Percentiles rank a stretch among this genome's conserved stretches.
These are phyloP conservation scores for Crepidotus variabilis DNA, from an alignment of 768 basidiomycete genomes.

Conservation along the genomic window DNA sequence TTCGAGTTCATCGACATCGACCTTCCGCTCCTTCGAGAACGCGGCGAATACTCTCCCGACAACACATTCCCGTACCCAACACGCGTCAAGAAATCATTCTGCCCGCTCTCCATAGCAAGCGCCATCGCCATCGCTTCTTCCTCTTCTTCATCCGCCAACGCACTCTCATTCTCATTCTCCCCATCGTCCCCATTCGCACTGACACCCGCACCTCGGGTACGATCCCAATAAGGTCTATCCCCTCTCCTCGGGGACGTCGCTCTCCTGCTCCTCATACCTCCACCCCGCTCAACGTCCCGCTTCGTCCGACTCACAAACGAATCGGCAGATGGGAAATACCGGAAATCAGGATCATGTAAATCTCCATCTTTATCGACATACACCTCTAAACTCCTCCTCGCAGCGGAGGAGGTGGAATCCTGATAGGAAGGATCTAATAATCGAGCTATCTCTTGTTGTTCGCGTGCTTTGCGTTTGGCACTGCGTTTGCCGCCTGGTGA, in stretches of 20 bases:
- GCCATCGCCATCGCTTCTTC: conserved; percentile 5
- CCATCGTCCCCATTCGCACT: too few relatives aligned
- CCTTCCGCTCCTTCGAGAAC: background rate
- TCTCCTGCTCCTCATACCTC: background rate
- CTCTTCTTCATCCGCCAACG: conserved; percentile 5
- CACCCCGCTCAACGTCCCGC: background rate
- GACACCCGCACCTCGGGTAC: background rate
- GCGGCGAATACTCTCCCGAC: background rate
- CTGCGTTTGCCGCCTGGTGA: background rate
- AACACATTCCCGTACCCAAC: conserved; percentile 4
- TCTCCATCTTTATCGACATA: conserved; percentile 7
- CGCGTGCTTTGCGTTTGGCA: background rate
- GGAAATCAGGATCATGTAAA: conserved; percentile 12
- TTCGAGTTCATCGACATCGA: background rate
- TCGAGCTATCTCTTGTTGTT: conserved; percentile 5
- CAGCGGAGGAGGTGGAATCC: background rate
- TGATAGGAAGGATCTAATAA: conserved; percentile 10
- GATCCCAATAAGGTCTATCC: conserved; percentile 1
- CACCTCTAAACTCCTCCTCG: conserved; percentile 5
- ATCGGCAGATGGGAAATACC: conserved; percentile 8
- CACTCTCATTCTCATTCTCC: background rate
- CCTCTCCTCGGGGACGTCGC: background rate
- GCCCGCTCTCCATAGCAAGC: conserved; percentile 1
- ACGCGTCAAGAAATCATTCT: conserved; percentile 2
- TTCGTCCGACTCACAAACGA: conserved; percentile 1